phyloP scores from a whole-genome alignment of 2,329 filamentous ascomycete genomes.

The Myotisia sp. region DNA sequence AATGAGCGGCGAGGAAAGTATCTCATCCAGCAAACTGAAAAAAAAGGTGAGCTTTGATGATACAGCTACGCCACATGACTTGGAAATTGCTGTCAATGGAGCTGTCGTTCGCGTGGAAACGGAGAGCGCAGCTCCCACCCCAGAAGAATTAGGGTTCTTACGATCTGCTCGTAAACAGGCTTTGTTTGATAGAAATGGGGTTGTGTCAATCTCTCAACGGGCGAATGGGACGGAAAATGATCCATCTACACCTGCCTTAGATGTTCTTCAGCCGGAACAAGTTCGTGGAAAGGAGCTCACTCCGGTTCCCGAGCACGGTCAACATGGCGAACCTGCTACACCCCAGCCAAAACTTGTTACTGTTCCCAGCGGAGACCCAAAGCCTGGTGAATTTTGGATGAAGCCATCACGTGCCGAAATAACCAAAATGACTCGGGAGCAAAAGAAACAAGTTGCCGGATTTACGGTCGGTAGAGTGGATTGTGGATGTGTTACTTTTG shows the following conservation, averaged over 20 bases:
- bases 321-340: slow-evolving; percentile 38
- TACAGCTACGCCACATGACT: slow-evolving; percentile 36
- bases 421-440: slow-evolving; percentile 60
- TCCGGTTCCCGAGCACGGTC: slow-evolving; percentile 52
- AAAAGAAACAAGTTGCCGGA: slow-evolving; percentile 57
- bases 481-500: slow-evolving; percentile 70
- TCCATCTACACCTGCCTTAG: slow-evolving; percentile 18
- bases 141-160: slow-evolving; percentile 46
- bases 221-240: slow-evolving; percentile 13
- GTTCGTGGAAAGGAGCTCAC: slow-evolving; percentile 61
- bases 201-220: slow-evolving; percentile 21
- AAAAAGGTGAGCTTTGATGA: slow-evolving; percentile 91
- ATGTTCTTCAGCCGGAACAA: slow-evolving; percentile 53
- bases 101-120: slow-evolving; percentile 41
- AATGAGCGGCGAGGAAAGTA: slow-evolving; percentile 28
- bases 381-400: slow-evolving; percentile 76
- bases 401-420: slow-evolving; percentile 61
- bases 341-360: slow-evolving; percentile 22
- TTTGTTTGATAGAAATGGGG: slow-evolving; percentile 31
- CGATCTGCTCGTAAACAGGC: slow-evolving; percentile 37
- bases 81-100: slow-evolving; percentile 25
- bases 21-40: slow-evolving; percentile 31
- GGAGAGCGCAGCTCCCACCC: slow-evolving; percentile 38
- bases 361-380: slow-evolving; percentile 32
- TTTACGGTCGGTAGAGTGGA: slow-evolving; percentile 73